Evolutionary conservation across 2,329 filamentous ascomycete species (phyloP), one percentile per base, ranked within the genome.

Genomic region (Aureobasidium sp.): DNA sequence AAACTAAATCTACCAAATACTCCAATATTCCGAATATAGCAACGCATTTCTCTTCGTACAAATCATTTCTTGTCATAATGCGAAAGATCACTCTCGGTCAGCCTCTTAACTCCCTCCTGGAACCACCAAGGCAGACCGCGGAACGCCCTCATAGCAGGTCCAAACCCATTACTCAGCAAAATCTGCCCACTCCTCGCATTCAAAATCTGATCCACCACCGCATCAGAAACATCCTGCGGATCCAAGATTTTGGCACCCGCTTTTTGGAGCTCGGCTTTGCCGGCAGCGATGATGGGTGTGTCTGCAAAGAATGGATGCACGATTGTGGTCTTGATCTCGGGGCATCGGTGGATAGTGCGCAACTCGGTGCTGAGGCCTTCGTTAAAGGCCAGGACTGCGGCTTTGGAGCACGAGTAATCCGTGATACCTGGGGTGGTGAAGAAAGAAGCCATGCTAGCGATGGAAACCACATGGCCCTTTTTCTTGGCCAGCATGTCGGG

Each of bases 391-490:
- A 84, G 69, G 0, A 80, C 79, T 27, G 76, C 80, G 0, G 77
- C 77, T 69, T 84, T 84, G 51, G 78, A 78, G 56, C 75, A 75
- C 45, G 73, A 76, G 68, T 84, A 85, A 64, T 83, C 80, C 11
- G 78, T 78, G 64, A 84, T 78, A 34, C 79, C 76, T 1, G 74
- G 76, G 4, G 78, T 65, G 0, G 73, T 72, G 5, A 81, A 62
- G 66, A 80, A 84, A 39, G 78, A 79, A 11, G 80, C 80, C 67
- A 79, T 74, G 63, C 78, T 82, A 2, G 83, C 82, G 15, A 85
- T 75, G 0, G 81, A 83, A 12, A 86, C 75, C 34, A 85, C 74
- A 64, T 85, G 82, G 1, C 60, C 83, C 65, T 82, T 81, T 65
- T 82, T 78, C 20, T 72, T 70, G 48, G 68, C 67, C 25, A 82